Base-by-base conservation (phyloP, 2,329 filamentous ascomycete species). In the Aspergillus phoenicis region DNA sequence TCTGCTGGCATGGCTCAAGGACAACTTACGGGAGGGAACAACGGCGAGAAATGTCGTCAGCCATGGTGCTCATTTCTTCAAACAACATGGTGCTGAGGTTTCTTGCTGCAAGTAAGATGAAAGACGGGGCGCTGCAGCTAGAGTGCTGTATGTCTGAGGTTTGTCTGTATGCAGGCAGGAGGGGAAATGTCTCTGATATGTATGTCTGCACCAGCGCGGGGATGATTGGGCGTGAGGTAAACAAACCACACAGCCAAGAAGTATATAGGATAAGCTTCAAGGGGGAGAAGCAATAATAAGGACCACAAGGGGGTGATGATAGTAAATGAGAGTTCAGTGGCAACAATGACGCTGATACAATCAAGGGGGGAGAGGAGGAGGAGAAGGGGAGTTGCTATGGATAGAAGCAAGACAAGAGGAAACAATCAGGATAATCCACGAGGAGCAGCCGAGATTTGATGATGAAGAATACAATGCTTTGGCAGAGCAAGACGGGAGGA, bases 11-110 rank as follows among this genome's bases (percentile, higher is more conserved):
- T 33, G 33, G 45, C 30, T 20, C 22, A 22, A 41, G 26, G 41
- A 26, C 28, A 33, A 69, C 75, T 74, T 64, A 77, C 75, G 75
- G 75, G 41, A 77, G 66, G 62, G 73, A 72, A 67, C 71, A 74
- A 61, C 70, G 74, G 52, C 71, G 72, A 30, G 64, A 65, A 38
- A 66, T 59, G 17, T 73, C 70, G 33, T 70, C 72, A 62, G 70
- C 65, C 59, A 70, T 69, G 47, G 65, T 62, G 58, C 59, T 64
- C 62, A 74, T 71, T 59, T 75, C 70, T 60, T 75, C 72, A 62
- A 70, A 70, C 69, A 74, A 72, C 60, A 57, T 69, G 24, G 56
- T 57, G 39, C 10, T 45, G 43, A 51, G 36, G 36, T 51, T 8
- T 57, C 28, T 33, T 17, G 24, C 30, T 52, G 20, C 24, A 20